Base-by-base conservation (phyloP, 345 rosid genomes). In the Zanthoxylum bungeanum region DNA sequence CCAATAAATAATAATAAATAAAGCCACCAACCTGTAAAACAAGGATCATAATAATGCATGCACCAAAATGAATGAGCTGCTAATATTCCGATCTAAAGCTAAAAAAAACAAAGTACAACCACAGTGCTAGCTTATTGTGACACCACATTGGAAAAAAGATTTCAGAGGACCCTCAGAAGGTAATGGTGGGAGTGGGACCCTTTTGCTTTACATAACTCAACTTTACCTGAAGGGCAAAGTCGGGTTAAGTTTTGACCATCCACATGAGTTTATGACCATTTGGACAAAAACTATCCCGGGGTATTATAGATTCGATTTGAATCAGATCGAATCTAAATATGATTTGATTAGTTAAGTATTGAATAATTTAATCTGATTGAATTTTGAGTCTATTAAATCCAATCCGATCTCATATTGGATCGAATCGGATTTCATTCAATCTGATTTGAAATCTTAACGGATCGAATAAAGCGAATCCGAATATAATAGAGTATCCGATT, bases 241-340 rank as follows among this genome's bases (percentile, higher is more conserved):
- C 72, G 70, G 69, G 74, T 66, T 56, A 57, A 67, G 61, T 62
- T 56, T 11, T 64, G 75, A 75, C 53, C 67, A 22, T 44, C 11
- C 36, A 30, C 70, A 4, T 62, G 76, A 56, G 82, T 78, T 78
- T 73, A 70, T 39, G 79, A 77, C 83, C 85, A 81, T 71, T 79
- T 77, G 73, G 25, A 31, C 3, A 2, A 53, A 46, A 5, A 4
- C 49, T 4, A 21, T 1, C 34, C 25, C n/a, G n/a, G n/a, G n/a
- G n/a, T n/a, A n/a, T n/a, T n/a, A n/a, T n/a, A n/a, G n/a, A n/a
- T n/a, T n/a, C n/a, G n/a, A n/a, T n/a, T n/a, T n/a, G n/a, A n/a
- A n/a, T n/a, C n/a, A n/a, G n/a, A n/a, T n/a, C n/a, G n/a, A n/a
- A n/a, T n/a, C n/a, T n/a, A n/a, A n/a, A n/a, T n/a, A n/a, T n/a